Evolutionary conservation across 805 yeast species (phyloP).

Genomic region (Barnettozyma pratensis): DNA sequence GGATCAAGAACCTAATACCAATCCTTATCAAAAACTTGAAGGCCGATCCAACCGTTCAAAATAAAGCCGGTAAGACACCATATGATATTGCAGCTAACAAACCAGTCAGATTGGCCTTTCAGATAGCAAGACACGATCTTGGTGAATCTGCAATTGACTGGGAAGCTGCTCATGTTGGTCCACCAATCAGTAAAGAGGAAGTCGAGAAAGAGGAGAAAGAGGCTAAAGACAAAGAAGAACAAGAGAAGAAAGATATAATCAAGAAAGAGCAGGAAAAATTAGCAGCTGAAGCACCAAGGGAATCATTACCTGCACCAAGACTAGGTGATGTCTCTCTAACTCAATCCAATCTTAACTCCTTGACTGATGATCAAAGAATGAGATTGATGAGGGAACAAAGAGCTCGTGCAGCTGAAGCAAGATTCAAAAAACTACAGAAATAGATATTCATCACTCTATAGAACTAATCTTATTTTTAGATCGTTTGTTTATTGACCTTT

Average conservation of each 20-base stretch:
- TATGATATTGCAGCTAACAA: conserved; percentile 54
- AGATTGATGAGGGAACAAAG: conserved; percentile 88
- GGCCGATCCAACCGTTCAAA: conserved; percentile 61
- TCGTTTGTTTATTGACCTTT: conserved; percentile 28
- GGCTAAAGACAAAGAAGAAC: conserved; percentile 31
- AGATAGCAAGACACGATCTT: conserved; percentile 55
- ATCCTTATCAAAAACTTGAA: conserved; percentile 57
- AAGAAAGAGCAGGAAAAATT: conserved; percentile 39
- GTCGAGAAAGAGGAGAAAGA: conserved; percentile 39
- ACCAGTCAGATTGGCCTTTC: conserved; percentile 52
- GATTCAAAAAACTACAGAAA: conserved; percentile 39
- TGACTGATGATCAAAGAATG: conserved; percentile 69
- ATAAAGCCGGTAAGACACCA: conserved; percentile 55
- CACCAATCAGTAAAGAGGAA: conserved; percentile 50
- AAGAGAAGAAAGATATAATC: conserved; percentile 37
- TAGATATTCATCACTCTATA: not conserved
- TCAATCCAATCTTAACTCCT: conserved; percentile 48
- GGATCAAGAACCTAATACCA: conserved; percentile 58
- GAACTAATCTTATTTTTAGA: conserved; percentile 8
- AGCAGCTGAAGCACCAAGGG: conserved; percentile 28
- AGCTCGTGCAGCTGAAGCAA: conserved; percentile 94
- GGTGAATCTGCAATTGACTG: conserved; percentile 74
- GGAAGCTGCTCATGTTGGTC: conserved; percentile 60
- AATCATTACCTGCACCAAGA: conserved; percentile 32
- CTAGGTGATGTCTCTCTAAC: conserved; percentile 25